Conservation (phyloP, 2,329 filamentous ascomycete species). For the Botrytis fragariae region DNA sequence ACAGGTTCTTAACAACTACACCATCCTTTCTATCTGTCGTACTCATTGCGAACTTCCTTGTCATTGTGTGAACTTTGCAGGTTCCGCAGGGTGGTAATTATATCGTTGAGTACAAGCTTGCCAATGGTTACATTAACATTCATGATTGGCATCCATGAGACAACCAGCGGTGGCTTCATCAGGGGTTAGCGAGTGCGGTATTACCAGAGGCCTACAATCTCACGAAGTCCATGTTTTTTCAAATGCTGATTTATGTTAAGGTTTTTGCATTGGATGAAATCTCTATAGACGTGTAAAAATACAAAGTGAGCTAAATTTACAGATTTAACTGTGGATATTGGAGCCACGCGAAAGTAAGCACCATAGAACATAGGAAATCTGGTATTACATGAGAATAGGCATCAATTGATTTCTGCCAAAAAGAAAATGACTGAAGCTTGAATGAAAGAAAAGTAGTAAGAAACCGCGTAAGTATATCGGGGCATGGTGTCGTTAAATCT, state of each 20-base stretch:
- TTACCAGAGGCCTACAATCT: not conserved
- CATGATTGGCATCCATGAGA: not conserved
- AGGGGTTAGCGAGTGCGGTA: not conserved
- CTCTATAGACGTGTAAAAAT: conserved; percentile 9
- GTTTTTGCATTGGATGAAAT: conserved; percentile 8
- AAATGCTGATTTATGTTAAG: not conserved
- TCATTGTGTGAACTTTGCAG: not conserved
- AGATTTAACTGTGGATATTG: not conserved
- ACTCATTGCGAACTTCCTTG: not conserved
- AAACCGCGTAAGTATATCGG: not conserved
- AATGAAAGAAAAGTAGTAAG: not conserved
- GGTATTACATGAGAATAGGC: conserved; percentile 14
- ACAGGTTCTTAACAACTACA: not conserved
- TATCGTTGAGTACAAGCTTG: not conserved
- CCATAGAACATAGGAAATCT: not conserved
- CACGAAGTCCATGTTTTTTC: not conserved
- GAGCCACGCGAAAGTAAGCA: conserved; percentile 11
- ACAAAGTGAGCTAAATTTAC: conserved; percentile 13
- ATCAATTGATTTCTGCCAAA: conserved; percentile 1
- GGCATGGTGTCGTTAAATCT: conserved; percentile 10
- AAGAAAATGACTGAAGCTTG: not conserved
- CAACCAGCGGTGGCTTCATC: not conserved
- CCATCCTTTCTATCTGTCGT: not conserved
- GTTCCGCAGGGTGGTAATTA: not conserved
- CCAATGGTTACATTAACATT: not conserved